These are phyloP conservation scores for Cicer bijugum DNA, from an alignment of 306 rosid species.

Conservation along the genomic window DNA sequence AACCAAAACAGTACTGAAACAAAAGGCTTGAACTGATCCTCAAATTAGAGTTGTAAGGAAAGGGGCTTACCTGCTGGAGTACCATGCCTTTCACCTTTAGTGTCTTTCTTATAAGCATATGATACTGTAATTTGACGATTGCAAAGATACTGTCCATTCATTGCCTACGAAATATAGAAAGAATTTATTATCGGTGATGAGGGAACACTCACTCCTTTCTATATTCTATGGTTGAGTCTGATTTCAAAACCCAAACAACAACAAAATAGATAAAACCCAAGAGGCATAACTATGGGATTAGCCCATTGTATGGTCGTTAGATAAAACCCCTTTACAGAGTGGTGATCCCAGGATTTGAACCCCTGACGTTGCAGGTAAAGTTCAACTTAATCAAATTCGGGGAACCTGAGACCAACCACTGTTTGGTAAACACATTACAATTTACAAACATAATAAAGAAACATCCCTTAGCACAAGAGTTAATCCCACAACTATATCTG, in stretches of 20 bases:
- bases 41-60: conserved; percentile 24
- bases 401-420: not conserved
- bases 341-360: not conserved
- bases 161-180: conserved; percentile 62
- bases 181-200: conserved; percentile 6
- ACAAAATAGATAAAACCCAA: conserved; percentile 7
- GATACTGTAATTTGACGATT: conserved; percentile 98
- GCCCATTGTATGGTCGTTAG: not conserved
- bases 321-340: not conserved
- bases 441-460: not conserved
- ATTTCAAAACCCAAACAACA: conserved; percentile 6
- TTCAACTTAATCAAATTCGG: not conserved
- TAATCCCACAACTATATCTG: not conserved
- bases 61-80: conserved; percentile 86
- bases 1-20: conserved; percentile 9
- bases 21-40: not conserved
- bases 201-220: not conserved
- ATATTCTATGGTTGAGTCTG: not conserved
- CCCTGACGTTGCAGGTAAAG: not conserved
- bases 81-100: conserved; percentile 97
- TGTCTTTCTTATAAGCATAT: conserved; percentile 97
- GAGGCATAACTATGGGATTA: not conserved
- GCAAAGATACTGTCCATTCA: conserved; percentile 98
- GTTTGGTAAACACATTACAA: not conserved
- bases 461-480: not conserved